Conservation (phyloP, 176 grass and related monocot species). For the Rhynchospora breviuscula region DNA sequence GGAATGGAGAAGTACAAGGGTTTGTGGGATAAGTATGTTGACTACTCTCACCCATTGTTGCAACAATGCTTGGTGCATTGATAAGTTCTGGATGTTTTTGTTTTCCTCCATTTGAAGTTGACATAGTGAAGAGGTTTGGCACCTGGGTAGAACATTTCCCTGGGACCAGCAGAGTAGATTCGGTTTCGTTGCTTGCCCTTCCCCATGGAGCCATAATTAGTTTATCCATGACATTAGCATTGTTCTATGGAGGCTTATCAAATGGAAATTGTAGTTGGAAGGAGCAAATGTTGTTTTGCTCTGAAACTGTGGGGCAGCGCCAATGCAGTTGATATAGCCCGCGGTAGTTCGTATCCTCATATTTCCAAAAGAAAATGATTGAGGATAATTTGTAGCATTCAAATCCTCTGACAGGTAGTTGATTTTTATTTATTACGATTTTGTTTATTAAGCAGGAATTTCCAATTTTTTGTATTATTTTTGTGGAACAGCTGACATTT, state of each 20-base stretch:
- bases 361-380: constrained; percentile 14
- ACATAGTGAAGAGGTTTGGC: constrained; percentile 15
- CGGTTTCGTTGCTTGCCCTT: neutral
- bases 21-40: constrained; percentile 94
- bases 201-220: neutral
- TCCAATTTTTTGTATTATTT: constrained; percentile 13
- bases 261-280: neutral
- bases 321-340: neutral
- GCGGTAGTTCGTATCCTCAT: neutral
- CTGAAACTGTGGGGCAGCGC: neutral
- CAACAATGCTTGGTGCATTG: constrained; percentile 72
- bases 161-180: constrained; percentile 2
- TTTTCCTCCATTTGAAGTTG: constrained; percentile 29
- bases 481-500: neutral
- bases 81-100: constrained; percentile 36
- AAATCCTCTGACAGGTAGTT: constrained; percentile 1
- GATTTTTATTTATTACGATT: constrained; percentile 15
- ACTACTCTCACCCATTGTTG: constrained; percentile 90
- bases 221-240: neutral
- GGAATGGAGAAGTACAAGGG: constrained; percentile 98
- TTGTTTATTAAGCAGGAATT: constrained; percentile 6
- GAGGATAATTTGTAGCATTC: constrained; percentile 5
- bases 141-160: neutral
- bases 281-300: neutral
- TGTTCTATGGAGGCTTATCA: neutral